Percentiles rank a stretch among this genome's conserved stretches.
These are phyloP conservation scores for Stephanocyclus meneghinianus DNA, from an alignment of 352 stramenopile genomes.

Conservation along the genomic window DNA sequence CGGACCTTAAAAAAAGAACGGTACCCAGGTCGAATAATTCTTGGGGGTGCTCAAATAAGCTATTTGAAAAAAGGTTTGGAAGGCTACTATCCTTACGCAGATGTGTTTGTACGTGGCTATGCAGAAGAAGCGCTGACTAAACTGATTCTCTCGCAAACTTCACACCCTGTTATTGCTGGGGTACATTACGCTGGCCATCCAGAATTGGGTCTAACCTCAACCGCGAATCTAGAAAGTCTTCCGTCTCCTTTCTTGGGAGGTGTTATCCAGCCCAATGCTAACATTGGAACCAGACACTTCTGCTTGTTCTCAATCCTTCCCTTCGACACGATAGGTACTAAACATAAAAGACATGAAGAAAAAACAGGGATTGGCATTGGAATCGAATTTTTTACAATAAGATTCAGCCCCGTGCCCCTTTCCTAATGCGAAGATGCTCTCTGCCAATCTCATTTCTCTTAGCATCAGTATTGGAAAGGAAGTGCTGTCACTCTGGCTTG, in stretches of 20 bases:
- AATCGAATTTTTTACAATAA: too few relatives aligned
- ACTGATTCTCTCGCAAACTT: background rate
- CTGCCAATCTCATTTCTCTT: too few relatives aligned
- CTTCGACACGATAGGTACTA: too few relatives aligned
- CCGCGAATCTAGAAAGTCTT: background rate
- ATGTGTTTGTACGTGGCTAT: background rate
- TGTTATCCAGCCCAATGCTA: too few relatives aligned
- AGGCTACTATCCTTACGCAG: background rate
- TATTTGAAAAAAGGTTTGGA: conserved; percentile 1
- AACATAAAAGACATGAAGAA: too few relatives aligned
- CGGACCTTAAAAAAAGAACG: background rate
- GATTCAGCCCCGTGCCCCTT: too few relatives aligned
- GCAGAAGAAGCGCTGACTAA: background rate
- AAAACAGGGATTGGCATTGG: too few relatives aligned
- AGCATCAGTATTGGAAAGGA: too few relatives aligned
- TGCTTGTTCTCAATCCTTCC: too few relatives aligned
- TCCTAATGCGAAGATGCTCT: too few relatives aligned
- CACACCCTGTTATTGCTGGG: background rate
- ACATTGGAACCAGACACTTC: too few relatives aligned
- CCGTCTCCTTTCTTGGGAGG: conserved; percentile 1
- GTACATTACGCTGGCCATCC: background rate
- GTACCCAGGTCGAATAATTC: background rate
- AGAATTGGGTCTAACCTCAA: background rate
- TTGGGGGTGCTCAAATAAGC: background rate
- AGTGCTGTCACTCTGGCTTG: too few relatives aligned